Evolutionary conservation across 805 yeast species (phyloP).

Genomic region (Groenewaldozyma salmanticensis): DNA sequence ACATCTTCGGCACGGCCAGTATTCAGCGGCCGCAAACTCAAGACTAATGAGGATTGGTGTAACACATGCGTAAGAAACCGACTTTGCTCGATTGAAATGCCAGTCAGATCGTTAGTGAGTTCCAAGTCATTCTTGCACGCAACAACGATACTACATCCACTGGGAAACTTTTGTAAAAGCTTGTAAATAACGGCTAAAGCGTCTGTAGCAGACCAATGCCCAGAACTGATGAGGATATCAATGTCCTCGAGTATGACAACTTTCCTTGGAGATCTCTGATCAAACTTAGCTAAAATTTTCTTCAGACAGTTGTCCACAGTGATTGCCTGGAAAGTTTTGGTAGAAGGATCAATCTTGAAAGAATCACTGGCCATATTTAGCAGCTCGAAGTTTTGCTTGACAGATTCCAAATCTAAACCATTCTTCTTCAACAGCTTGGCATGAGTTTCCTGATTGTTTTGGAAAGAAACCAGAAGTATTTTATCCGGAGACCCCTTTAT

Average conservation of each 20-base stretch:
- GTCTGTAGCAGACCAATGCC: slow-evolving; percentile 29
- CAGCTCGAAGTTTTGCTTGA: background rate
- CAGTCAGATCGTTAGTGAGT: slow-evolving; percentile 29
- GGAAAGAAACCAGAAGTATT: slow-evolving; percentile 7
- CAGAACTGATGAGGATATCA: slow-evolving; percentile 38
- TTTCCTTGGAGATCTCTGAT: background rate
- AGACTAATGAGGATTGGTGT: slow-evolving; percentile 41
- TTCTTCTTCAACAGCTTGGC: slow-evolving; percentile 2
- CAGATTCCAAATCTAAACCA: slow-evolving; percentile 4
- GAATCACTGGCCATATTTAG: slow-evolving; percentile 13
- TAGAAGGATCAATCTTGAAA: slow-evolving; percentile 3
- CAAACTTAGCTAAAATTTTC: slow-evolving; percentile 1
- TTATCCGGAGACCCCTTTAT: background rate
- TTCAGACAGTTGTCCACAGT: slow-evolving; percentile 4
- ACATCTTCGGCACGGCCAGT: slow-evolving; percentile 80
- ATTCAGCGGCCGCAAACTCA: slow-evolving; percentile 55
- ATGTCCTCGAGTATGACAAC: slow-evolving; percentile 38
- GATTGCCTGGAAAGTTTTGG: slow-evolving; percentile 6
- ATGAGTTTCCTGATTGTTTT: slow-evolving; percentile 1
- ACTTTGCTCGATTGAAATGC: slow-evolving; percentile 31
- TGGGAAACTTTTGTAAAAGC: slow-evolving; percentile 26
- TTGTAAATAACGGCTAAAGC: slow-evolving; percentile 28
- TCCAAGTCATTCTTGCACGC: slow-evolving; percentile 33
- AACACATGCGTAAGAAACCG: slow-evolving; percentile 40
- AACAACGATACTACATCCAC: too few species aligned